phyloP scores from a whole-genome alignment of 1,284 basidiomycete species.

The Boletus sp. region DNA sequence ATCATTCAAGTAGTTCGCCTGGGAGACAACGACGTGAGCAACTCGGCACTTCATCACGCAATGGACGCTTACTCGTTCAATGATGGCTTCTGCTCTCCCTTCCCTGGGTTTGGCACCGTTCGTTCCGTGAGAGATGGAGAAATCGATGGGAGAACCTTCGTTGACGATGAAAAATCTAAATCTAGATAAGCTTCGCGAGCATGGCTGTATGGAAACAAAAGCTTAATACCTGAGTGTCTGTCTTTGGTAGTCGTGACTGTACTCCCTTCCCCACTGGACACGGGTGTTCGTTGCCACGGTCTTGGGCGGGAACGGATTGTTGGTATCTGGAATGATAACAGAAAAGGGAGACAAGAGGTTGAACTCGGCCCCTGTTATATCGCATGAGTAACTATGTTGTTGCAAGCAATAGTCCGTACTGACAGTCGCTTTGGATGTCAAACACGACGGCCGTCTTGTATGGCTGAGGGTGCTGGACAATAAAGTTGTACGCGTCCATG shows the following conservation, averaged over 20 bases:
- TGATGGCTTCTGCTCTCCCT: conserved; percentile 1
- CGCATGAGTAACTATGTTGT: no score
- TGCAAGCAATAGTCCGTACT: neutral
- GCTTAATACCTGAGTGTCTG: neutral
- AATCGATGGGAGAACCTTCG: conserved; percentile 4
- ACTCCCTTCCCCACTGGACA: conserved; percentile 4
- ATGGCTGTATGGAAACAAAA: no score
- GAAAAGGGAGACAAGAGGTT: conserved; percentile 4
- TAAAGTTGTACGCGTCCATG: conserved; percentile 2
- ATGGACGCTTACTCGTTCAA: neutral
- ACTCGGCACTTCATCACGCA: neutral
- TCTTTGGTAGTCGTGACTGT: neutral
- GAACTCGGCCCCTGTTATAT: conserved; percentile 1
- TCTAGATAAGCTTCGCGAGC: no score
- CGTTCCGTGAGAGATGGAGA: neutral
- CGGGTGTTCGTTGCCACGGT: conserved; percentile 2
- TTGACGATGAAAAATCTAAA: conserved; percentile 1
- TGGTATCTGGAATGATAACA: neutral
- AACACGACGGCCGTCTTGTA: neutral
- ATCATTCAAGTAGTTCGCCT: neutral
- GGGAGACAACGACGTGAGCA: neutral
- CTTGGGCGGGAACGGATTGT: neutral
- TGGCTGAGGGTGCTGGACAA: neutral
- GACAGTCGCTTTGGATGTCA: conserved; percentile 4
- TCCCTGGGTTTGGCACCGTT: neutral